phyloP scores from a whole-genome alignment of 371 early-diverging fungal genomes.

The Zancudomyces culisetae region DNA sequence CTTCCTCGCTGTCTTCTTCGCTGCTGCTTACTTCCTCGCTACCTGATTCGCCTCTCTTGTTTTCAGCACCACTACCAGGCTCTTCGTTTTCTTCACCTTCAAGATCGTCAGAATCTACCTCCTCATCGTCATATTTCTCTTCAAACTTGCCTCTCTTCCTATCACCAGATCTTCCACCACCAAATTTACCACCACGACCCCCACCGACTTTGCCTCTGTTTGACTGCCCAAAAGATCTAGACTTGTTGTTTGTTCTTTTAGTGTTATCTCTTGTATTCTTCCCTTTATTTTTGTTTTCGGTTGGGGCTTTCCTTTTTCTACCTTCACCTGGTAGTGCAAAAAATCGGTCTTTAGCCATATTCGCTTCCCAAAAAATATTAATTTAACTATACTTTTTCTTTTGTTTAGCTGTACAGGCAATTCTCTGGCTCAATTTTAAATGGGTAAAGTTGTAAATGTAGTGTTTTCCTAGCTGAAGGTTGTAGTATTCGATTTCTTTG shows the following conservation, averaged over 20 bases:
- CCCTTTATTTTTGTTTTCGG: neutral
- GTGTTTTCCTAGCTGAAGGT: too few species aligned
- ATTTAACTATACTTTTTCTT: neutral
- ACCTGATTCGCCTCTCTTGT: neutral
- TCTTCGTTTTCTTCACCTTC: slow-evolving; percentile 2
- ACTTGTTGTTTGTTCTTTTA: neutral
- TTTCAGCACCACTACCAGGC: slow-evolving; percentile 32
- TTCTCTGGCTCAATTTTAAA: neutral
- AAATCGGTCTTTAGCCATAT: slow-evolving; percentile 2
- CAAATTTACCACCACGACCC: too few species aligned
- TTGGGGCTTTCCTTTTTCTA: neutral
- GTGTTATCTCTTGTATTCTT: neutral
- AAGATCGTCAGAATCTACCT: slow-evolving; percentile 3
- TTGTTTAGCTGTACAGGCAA: neutral
- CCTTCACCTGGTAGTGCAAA: neutral
- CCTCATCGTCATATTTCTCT: neutral
- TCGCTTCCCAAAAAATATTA: neutral
- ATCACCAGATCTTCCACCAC: too few species aligned
- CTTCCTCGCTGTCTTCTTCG: slow-evolving; percentile 19
- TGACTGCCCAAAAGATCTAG: too few species aligned
- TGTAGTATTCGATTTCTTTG: neutral
- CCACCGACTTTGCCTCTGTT: too few species aligned
- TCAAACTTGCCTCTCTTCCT: neutral
- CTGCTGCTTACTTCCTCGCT: neutral
- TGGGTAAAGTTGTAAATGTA: neutral